phyloP scores from a whole-genome alignment of 345 rosid genomes.

The Gossypium thurberi region DNA sequence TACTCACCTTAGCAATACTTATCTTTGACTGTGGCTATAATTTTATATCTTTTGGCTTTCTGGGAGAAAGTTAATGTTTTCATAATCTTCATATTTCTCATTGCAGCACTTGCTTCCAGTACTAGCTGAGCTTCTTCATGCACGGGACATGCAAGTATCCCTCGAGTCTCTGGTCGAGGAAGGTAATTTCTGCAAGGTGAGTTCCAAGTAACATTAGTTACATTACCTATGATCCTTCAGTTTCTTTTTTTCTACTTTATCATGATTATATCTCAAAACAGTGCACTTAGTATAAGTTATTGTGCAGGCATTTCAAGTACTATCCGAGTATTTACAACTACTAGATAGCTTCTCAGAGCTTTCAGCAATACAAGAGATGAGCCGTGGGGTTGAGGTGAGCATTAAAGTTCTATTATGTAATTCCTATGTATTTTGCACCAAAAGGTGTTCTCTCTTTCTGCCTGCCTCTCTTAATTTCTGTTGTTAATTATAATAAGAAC shows the following conservation, averaged over 20 bases:
- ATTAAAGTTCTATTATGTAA: not conserved
- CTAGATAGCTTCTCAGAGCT: slow-evolving; percentile 83
- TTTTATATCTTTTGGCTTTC: slow-evolving; percentile 3
- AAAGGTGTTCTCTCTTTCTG: not conserved
- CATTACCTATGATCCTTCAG: not conserved
- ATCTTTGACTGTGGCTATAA: slow-evolving; percentile 4
- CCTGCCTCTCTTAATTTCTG: not conserved
- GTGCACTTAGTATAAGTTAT: slow-evolving; percentile 17
- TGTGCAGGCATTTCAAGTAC: slow-evolving; percentile 89
- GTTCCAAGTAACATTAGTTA: not conserved
- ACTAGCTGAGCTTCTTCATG: slow-evolving; percentile 67
- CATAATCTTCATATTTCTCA: slow-evolving; percentile 8
- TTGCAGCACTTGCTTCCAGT: slow-evolving; percentile 86
- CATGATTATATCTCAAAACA: slow-evolving; percentile 5
- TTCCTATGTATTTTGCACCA: not conserved
- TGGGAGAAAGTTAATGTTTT: not conserved
- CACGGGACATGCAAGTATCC: slow-evolving; percentile 64
- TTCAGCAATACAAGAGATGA: slow-evolving; percentile 88
- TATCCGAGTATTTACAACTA: slow-evolving; percentile 93
- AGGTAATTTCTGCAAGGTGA: slow-evolving; percentile 92
- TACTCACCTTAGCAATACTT: not conserved
- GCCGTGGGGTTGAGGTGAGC: slow-evolving; percentile 91
- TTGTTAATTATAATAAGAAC: not conserved
- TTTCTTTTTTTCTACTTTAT: slow-evolving; percentile 7
- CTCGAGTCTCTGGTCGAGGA: slow-evolving; percentile 89